A percentile compares a stretch with the other conserved stretches of the same genome.
phyloP scores from a whole-genome alignment of 768 basidiomycete genomes.

The Mycena epipterygia region DNA sequence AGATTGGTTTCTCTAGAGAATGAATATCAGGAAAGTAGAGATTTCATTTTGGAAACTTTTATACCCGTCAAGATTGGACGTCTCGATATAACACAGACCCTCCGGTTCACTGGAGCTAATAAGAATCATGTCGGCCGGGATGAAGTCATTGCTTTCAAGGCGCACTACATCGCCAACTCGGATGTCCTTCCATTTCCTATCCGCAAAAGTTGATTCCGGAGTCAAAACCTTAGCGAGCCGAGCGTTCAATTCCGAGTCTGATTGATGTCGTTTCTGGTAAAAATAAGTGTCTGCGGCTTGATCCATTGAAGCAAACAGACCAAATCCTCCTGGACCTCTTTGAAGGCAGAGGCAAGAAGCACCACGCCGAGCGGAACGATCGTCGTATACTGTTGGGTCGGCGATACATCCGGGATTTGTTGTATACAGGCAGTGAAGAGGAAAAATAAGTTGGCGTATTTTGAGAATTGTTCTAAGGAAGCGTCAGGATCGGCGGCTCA shows the following conservation, averaged over 20 bases:
- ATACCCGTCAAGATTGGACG: constrained; percentile 97
- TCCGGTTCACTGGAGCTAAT: constrained; percentile 95
- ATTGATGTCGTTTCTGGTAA: constrained; percentile 93
- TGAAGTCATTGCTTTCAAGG: constrained; percentile 92
- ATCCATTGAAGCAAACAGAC: constrained; percentile 58
- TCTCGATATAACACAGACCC: constrained; percentile 97
- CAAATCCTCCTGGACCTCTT: constrained; percentile 95
- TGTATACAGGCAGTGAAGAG: constrained; percentile 97
- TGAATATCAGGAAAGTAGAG: constrained; percentile 4
- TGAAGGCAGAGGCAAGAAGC: constrained; percentile 93
- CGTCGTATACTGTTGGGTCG: constrained; percentile 95
- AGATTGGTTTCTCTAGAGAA: constrained; percentile 90
- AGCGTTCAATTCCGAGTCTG: constrained; percentile 92
- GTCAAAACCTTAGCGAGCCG: constrained; percentile 83
- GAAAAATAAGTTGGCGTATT: constrained; percentile 99
- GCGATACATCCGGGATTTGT: constrained; percentile 98
- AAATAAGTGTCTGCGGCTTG: constrained; percentile 18
- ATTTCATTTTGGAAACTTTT: constrained; percentile 22
- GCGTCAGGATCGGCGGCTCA: constrained; percentile 21
- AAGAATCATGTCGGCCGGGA: constrained; percentile 94
- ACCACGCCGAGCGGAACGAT: constrained; percentile 92
- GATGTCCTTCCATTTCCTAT: constrained; percentile 90
- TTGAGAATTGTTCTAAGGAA: constrained; percentile 92
- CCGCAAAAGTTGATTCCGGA: constrained; percentile 72
- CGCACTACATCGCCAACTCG: constrained; percentile 94